Percentiles rank a stretch among this genome's conserved stretches.
These are phyloP conservation scores for Neonectria coccinea DNA, from an alignment of 2,329 filamentous ascomycete species.

Conservation along the genomic window DNA sequence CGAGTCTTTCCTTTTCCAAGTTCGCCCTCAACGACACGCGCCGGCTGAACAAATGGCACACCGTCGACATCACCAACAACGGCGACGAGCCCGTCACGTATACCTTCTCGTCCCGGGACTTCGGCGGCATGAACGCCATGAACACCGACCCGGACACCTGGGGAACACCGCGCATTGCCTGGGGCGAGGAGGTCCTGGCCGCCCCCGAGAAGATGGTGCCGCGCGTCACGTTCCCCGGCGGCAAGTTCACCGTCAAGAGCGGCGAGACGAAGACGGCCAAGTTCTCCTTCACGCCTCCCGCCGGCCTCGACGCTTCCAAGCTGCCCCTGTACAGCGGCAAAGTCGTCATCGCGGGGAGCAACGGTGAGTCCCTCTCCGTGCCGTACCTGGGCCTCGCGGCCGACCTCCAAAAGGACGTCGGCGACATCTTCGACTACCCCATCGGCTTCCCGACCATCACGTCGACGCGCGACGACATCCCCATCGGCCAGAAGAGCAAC, in stretches of 20 bases:
- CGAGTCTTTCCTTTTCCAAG: slow-evolving; percentile 52
- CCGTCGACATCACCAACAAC: slow-evolving; percentile 24
- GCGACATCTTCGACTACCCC: slow-evolving; percentile 3
- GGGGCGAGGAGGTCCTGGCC: slow-evolving; percentile 7
- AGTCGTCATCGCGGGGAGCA: slow-evolving; percentile 10
- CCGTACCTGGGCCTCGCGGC: slow-evolving; percentile 16
- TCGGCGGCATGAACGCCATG: slow-evolving; percentile 12
- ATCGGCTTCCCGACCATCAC: slow-evolving; percentile 3
- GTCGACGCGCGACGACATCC: slow-evolving; percentile 1
- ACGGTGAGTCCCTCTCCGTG: slow-evolving; percentile 17
- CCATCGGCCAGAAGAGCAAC: slow-evolving; percentile 2
- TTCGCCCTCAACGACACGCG: slow-evolving; percentile 59
- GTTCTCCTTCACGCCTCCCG: slow-evolving; percentile 17
- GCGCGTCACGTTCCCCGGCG: slow-evolving; percentile 3
- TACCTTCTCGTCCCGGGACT: slow-evolving; percentile 15
- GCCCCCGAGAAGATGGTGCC: neutral
- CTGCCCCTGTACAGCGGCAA: slow-evolving; percentile 28
- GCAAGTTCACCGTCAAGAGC: slow-evolving; percentile 17
- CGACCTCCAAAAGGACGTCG: slow-evolving; percentile 4
- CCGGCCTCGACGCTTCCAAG: slow-evolving; percentile 8
- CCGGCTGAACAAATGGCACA: slow-evolving; percentile 45
- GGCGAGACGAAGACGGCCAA: slow-evolving; percentile 15
- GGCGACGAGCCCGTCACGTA: slow-evolving; percentile 17
- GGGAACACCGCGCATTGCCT: slow-evolving; percentile 5
- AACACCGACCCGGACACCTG: slow-evolving; percentile 6